Evolutionary conservation across 257 asterid species (phyloP), one percentile per base, ranked within the genome.

Genomic region (Datura wrightii): DNA sequence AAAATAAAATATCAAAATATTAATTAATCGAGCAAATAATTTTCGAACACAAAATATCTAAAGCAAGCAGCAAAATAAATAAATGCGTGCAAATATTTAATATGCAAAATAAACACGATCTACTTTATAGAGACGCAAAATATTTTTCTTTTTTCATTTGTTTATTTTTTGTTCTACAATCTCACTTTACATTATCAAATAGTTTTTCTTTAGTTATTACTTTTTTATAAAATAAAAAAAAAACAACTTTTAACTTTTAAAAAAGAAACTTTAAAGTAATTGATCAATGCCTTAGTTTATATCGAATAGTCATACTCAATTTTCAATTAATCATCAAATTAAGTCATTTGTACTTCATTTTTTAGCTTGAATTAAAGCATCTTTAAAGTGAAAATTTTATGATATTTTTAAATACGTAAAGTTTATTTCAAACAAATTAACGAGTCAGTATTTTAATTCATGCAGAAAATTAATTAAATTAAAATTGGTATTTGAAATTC

Each of bases 121-220:
- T 72, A 19, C 80, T 72, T 72, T 72, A 69, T 69, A 46, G 80
- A 71, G 79, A 19, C 58, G 59, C 59, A 46, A 46, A 72, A 46
- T 44, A 10, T n/a, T 24, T 24, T 10, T 53, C 6, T n/a, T 19
- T 18, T 5, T 46, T 72, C 34, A 72, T 10, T 72, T 11, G 10
- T 72, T 46, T 71, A 44, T 10, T 67, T 72, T 19, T 72, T 19
- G 31, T 37, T 39, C n/a, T 67, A 8, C 3, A 3, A 46, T 10
- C 39, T 72, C 56, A 72, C 37, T n/a, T 44, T 72, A 19, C 58
- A n/a, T 13, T 72, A 10, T 72, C 41, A 72, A 19, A 10, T 19
- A 2, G 2, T 19, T 72, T 72, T 19, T 72, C 31, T 46, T 10
- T n/a, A 71, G 9, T 5, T n/a, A 44, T 37, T 37, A 11, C 24